phyloP scores from a whole-genome alignment of 352 stramenopile genomes.

The Globisporangium nunn region DNA sequence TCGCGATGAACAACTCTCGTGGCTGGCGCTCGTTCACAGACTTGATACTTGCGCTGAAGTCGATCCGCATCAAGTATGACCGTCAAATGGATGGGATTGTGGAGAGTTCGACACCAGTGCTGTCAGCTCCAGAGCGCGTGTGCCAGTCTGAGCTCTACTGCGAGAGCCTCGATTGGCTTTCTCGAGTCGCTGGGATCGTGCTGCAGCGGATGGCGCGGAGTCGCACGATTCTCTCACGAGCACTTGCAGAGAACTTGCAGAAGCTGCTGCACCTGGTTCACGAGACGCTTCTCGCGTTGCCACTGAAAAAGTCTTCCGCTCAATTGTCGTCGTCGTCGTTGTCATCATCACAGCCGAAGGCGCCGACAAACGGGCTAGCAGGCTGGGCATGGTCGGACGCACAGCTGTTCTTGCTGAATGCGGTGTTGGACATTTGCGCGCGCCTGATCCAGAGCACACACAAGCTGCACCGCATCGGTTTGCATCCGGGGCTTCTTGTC shows the following conservation, averaged over 20 bases:
- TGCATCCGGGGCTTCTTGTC: conserved; percentile 64
- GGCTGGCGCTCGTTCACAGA: conserved; percentile 66
- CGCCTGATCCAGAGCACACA: conserved; percentile 73
- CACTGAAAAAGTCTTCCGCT: conserved; percentile 15
- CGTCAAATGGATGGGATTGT: not conserved
- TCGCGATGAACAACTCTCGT: conserved; percentile 53
- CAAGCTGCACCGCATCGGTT: conserved; percentile 60
- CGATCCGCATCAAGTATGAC: conserved; percentile 61
- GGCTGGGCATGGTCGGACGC: conserved; percentile 41
- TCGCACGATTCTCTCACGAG: conserved; percentile 65
- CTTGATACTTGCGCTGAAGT: conserved; percentile 51
- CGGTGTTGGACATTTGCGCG: conserved; percentile 65
- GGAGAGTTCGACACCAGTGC: conserved; percentile 1
- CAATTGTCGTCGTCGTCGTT: not conserved
- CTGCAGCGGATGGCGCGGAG: conserved; percentile 70
- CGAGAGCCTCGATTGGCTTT: conserved; percentile 57
- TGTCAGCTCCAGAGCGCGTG: conserved; percentile 14
- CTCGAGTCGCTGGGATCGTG: conserved; percentile 56
- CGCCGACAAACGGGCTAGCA: conserved; percentile 10
- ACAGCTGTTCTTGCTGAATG: conserved; percentile 63
- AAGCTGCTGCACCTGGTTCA: conserved; percentile 60
- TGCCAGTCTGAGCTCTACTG: conserved; percentile 30
- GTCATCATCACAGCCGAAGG: not conserved
- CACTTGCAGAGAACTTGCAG: conserved; percentile 73
- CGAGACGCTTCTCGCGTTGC: conserved; percentile 45